Base-by-base conservation (phyloP, 2,329 filamentous ascomycete genomes). In the Neurospora crassa region DNA sequence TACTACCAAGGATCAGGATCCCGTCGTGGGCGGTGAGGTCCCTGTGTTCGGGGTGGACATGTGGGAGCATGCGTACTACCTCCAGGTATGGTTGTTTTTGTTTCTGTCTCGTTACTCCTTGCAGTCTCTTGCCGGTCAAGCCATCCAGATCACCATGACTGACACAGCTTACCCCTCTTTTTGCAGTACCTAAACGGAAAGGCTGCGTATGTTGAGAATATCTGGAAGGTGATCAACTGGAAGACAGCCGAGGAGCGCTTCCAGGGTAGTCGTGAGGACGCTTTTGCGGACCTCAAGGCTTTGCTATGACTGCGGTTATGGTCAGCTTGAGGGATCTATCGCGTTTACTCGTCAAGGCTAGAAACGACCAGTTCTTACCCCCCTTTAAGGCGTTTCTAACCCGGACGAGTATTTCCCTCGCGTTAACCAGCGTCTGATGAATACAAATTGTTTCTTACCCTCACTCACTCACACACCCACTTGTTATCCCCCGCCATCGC, bases 11-110 rank as follows among this genome's bases (percentile, higher is more conserved):
- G 93, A 97, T 79, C 93, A 97, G 83, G 93, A 96, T 78, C 90
- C 91, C 1, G 86, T 93, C 5, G 86, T 90, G 14, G 76, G 84
- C 29, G 85, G 87, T 5, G 87, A 90, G 74, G 85, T 88, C n/a
- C 90, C 91, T 10, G 82, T 97, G 24, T 85, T 94, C 59, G 93
- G 92, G 0, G 85, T 97, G 2, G 93, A 97, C 79, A 95, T 96
- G 88, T 96, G 93, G 93, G 93, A 97, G 83, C 93, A 97, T 83
- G 93, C 93, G 0, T 97, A 96, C 79, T 97, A 97, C 78, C 82
- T 96, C 20, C 92, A 93, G 85, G 89, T 90, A 73, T 6, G 20
- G 12, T 29, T 74, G 82, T 77, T 14, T 45, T 69, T 29, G 42
- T 10, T 8, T 70, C 45, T 53, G 20, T 53, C 24, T 11, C 45